Evolutionary conservation across 2,329 filamentous ascomycete species (phyloP), one percentile per base, ranked within the genome.

Genomic region (Claviceps arundinis): DNA sequence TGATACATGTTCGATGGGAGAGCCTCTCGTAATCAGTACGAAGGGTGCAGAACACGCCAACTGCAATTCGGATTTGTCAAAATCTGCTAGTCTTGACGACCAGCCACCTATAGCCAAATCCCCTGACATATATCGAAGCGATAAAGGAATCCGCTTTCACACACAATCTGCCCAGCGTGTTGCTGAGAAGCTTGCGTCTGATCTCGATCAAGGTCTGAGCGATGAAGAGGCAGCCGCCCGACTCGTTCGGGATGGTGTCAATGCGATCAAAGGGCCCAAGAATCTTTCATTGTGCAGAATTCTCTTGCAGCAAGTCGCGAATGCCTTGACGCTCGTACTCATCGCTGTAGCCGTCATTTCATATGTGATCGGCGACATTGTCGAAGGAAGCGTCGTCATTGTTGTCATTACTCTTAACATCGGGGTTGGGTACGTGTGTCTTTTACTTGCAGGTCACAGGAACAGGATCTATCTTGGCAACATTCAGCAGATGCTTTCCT

Each of bases 231-330:
- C 83, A 57, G 74, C 76, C 67, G 73, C 73, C 70, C 84, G 84
- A 65, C 75, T 87, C 62, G 68, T 70, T 66, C 73, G 75, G 64
- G 73, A 86, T 76, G 85, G 84, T 59, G 75, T 78, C 60, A 89
- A 89, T 71, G 77, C 76, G 64, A 78, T 88, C 72, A 79, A 84
- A 68, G 79, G 80, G 69, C 79, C 82, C 73, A 80, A 83, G 70
- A 80, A 82, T 68, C 70, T 84, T 70, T 87, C 84, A 68, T 62
- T 84, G 68, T 86, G 82, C 80, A 79, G 84, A 70, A 85, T 88
- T 71, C 76, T 88, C 70, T 68, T 88, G 69, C 84, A 83, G 64
- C 84, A 88, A 72, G 77, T 87, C 60, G 85, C 84, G 58, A 88
- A 88, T 71, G 85, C 83, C 70, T 72, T 88, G 68, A 88, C 84